Evolutionary conservation across 148 eudicot genomes (phyloP), one percentile per base, ranked within the genome.

Genomic region (Rhododendron ovatum): DNA sequence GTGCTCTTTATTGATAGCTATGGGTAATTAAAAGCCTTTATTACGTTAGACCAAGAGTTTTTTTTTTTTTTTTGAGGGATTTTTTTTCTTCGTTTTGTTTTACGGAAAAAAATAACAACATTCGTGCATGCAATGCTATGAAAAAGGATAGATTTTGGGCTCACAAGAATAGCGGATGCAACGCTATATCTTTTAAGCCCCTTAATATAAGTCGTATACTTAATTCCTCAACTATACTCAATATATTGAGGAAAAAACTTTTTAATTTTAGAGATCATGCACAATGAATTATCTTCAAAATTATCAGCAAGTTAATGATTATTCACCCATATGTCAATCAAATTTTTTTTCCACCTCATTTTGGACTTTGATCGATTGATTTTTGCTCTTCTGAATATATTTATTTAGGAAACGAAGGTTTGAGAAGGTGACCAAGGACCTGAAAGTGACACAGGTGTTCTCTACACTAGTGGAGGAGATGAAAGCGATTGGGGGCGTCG

Each of bases 391-490:
- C 7, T 77, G 35, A 30, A 26, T n/a, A n/a, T n/a, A n/a, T 73
- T 80, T 5, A 82, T 30, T 13, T 78, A 96, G 99, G 92, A 91
- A 93, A 85, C 94, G 88, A 73, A 96, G 99, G 88, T 95, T 96
- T 86, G 98, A 95, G 1, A 95, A 88, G 90, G 92, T 93, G 33
- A 77, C 89, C 35, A 90, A 92, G 89, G 83, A 91, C 65, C 81
- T 96, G 87, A 96, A 96, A 50, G 94, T 93, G 84, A 89, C 92
- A 53, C 92, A 95, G 55, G 89, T 91, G 55, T 92, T 96, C 65
- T 89, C 93, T 8, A 94, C 98, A 82, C 86, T 96, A 39, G 92
- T 96, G 67, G 97, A 94, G 87, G 99, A 96, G 87, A 90, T 96
- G 90, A 96, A 90, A 88, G 95, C 92, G 2, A 96, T 96, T 1